Base-by-base conservation (phyloP, 164 flowering plant species). In the Umbellularia californica region DNA sequence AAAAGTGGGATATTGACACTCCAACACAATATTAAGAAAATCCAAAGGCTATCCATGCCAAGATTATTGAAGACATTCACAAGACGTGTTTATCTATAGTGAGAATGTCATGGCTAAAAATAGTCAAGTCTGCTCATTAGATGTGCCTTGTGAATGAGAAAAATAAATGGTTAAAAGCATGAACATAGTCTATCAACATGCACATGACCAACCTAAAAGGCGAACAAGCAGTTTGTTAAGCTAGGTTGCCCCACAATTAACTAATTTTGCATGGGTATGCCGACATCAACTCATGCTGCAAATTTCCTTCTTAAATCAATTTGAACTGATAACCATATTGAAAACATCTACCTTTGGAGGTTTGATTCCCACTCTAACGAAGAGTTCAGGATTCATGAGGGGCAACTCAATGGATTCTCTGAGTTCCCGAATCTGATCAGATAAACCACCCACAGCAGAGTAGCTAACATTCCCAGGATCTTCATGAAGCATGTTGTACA, bases 381-480 rank as follows among this genome's bases (percentile, higher is more conserved):
- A 95, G 76, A 93, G 96, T 77, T 95, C 99, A 68, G 99, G 98
- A 80, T 93, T 93, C 98, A 90, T 93, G 1, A 95, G 88, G 73
- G 98, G 97, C 13, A 95, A 81, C 78, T 92, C 98, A 73, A 95
- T 92, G 47, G 98, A 95, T 82, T 95, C 99, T 78, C 97, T 88
- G 11, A 93, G 84, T 76, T 90, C 92, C 50, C 90, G 86, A 62
- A 90, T 88, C 78, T 95, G 99, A 86, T 93, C 98, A 27, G 93
- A 88, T 58, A 95, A 81, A 12, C 99, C 98, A 70, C 99, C 99
- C 13, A 95, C 97, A 47, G 97, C 99, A 58, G 97, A 95, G 79
- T 95, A 95, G 83, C 95, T 92, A 70, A 95, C 82, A 82, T 93
- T 93, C 41, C 97, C 97, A 76, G 97, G 98, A 80, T 95, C 99